Percentiles rank a stretch among this genome's conserved stretches.
Evolutionary conservation across 2,329 filamentous ascomycete genomes (phyloP).

Genomic region (Colletotrichum acutatum): DNA sequence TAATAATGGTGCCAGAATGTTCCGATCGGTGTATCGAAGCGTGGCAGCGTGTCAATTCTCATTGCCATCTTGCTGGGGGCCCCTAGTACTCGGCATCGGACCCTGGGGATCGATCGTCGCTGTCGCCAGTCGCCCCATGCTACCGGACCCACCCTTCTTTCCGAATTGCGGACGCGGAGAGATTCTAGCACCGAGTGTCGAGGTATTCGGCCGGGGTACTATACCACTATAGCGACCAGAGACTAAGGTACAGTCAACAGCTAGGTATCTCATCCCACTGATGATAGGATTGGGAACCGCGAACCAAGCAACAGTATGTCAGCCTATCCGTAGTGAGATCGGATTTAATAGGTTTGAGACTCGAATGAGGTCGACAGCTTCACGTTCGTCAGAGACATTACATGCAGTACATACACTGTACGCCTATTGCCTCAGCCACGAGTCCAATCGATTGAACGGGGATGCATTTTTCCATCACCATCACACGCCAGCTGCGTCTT

Average conservation of each 20-base stretch:
- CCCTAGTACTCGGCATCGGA: constrained; percentile 2
- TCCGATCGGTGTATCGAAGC: background rate
- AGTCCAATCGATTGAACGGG: too few relatives aligned
- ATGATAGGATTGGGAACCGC: too few relatives aligned
- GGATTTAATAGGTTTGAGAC: too few relatives aligned
- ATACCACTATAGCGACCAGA: background rate
- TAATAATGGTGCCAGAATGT: constrained; percentile 16
- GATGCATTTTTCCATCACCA: background rate
- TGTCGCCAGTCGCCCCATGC: background rate
- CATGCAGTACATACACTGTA: too few relatives aligned
- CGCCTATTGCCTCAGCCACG: too few relatives aligned
- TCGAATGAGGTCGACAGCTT: too few relatives aligned
- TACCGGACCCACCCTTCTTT: background rate
- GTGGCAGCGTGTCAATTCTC: background rate
- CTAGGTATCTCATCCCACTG: too few relatives aligned
- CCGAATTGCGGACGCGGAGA: constrained; percentile 30
- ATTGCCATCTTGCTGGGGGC: background rate
- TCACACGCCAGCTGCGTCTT: background rate
- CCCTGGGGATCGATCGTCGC: constrained; percentile 26
- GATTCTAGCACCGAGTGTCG: constrained; percentile 28
- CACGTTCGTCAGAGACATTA: too few relatives aligned
- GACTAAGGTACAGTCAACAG: too few relatives aligned
- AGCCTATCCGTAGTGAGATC: too few relatives aligned
- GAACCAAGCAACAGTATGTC: too few relatives aligned
- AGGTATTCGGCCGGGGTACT: constrained; percentile 8